Evolutionary conservation across 176 grass and related monocot genomes (phyloP).

Genomic region (Oryza nivara): DNA sequence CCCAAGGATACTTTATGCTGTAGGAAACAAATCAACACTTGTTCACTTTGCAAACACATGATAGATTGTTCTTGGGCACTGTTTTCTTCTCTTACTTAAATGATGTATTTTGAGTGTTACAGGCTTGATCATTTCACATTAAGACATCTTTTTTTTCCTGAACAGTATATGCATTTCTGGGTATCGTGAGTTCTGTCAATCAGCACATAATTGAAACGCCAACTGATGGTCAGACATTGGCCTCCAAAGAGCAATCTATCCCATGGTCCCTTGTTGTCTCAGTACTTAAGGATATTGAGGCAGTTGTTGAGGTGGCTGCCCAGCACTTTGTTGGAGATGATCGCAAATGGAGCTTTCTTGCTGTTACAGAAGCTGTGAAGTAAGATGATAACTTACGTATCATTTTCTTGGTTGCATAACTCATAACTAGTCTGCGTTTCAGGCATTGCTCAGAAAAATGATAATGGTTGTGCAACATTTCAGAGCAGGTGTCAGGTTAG

Average conservation of each 20-base stretch:
- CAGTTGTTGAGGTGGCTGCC: slow-evolving; percentile 88
- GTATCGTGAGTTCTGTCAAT: slow-evolving; percentile 85
- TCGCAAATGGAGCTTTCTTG: slow-evolving; percentile 89
- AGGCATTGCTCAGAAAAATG: slow-evolving; percentile 9
- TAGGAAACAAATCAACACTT: neutral
- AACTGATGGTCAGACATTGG: slow-evolving; percentile 26
- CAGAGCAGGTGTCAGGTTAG: slow-evolving; percentile 87
- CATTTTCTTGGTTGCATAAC: slow-evolving; percentile 29
- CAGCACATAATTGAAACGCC: slow-evolving; percentile 94
- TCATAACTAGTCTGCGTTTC: slow-evolving; percentile 21
- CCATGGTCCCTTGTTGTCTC: slow-evolving; percentile 87
- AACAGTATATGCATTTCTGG: slow-evolving; percentile 95
- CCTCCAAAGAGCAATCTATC: slow-evolving; percentile 47
- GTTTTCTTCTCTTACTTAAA: slow-evolving; percentile 3
- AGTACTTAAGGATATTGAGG: slow-evolving; percentile 84
- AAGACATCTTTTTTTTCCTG: neutral
- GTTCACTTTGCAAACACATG: neutral
- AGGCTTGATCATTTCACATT: slow-evolving; percentile 35
- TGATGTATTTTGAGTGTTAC: slow-evolving; percentile 12
- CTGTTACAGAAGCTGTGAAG: slow-evolving; percentile 83
- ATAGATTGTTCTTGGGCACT: neutral
- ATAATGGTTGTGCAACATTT: slow-evolving; percentile 26
- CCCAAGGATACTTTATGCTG: neutral
- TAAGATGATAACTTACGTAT: slow-evolving; percentile 48
- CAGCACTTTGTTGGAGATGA: slow-evolving; percentile 85